Base-by-base conservation (phyloP, 495 filamentous ascomycete species). In the Ramalina intermedia region DNA sequence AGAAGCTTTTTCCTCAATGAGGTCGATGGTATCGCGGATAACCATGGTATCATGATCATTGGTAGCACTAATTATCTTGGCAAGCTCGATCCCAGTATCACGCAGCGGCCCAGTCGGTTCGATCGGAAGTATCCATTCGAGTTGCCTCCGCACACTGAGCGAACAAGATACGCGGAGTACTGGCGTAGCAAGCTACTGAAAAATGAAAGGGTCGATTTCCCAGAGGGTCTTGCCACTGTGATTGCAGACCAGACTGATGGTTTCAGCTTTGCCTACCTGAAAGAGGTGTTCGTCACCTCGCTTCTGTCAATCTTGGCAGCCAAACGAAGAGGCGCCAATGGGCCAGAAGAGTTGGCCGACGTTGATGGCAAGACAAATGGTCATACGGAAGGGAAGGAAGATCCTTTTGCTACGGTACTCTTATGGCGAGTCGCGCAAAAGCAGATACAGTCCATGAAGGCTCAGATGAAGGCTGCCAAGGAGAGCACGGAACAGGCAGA, bases 1-100 rank as follows among this genome's bases (percentile, higher is more conserved):
- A 63, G 79, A 12, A 73, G 68, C 48, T 84, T 80, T 62, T 85
- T 85, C 56, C 67, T 85, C 44, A 85, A 85, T 55, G 78, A 85
- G 53, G 71, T 84, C 3, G 81, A 85, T 52, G 81, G 82, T 0
- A 63, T 85, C 18, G 78, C 77, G 52, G 70, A 66, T 51, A 83
- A 83, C 53, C 73, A 82, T 56, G 79, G 79, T 35, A 78, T 83
- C 49, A 66, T 82, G 52, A 80, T 82, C 62, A 62, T 83, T 29
- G 79, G 74, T 6, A 76, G 66, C 48, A 82, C 80, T 12, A 83
- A 83, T 54, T 70, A 82, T 53, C 53, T 79, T 5, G 77, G 76
- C 2, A 61, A 61, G 2, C 60, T 81, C 5, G 80, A 83, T 49
- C 72, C 78, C 0, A 80, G 78, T 29, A 73, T 83, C 41, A 71